Evolutionary conservation across 345 rosid genomes (phyloP).

Genomic region (Capsella bursapastoris): DNA sequence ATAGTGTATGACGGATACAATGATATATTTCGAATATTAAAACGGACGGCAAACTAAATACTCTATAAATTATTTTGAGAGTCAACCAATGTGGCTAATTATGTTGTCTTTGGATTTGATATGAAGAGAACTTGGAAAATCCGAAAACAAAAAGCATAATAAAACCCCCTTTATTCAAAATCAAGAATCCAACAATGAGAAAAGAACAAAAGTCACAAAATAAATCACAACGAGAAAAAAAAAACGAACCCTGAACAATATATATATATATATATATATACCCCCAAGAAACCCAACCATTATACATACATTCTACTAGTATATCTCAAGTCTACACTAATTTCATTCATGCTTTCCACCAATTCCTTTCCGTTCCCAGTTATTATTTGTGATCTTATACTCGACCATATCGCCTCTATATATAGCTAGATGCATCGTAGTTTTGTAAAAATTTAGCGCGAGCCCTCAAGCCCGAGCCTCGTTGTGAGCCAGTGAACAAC

Average conservation of each 20-base stretch:
- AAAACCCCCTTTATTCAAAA: slow-evolving; percentile 27
- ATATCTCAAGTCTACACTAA: slow-evolving; percentile 42
- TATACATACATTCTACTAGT: slow-evolving; percentile 27
- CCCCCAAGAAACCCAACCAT: slow-evolving; percentile 31
- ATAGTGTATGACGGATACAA: too few relatives aligned
- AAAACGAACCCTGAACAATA: slow-evolving; percentile 29
- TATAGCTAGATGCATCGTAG: slow-evolving; percentile 27
- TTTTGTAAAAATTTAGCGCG: slow-evolving; percentile 39
- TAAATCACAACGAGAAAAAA: slow-evolving; percentile 26
- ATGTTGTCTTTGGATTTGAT: too few relatives aligned
- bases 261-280: slow-evolving; percentile 14
- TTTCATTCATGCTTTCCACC: background rate
- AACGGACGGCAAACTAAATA: too few relatives aligned
- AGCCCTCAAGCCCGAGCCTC: slow-evolving; percentile 79
- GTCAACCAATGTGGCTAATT: too few relatives aligned
- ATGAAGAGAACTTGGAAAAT: background rate
- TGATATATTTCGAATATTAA: too few relatives aligned
- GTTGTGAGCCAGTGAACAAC: slow-evolving; percentile 75
- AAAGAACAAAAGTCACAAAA: slow-evolving; percentile 38
- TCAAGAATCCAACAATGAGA: slow-evolving; percentile 35
- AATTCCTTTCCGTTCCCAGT: background rate
- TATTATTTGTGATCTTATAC: slow-evolving; percentile 21
- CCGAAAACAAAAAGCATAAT: background rate
- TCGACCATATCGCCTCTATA: slow-evolving; percentile 18
- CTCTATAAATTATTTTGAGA: too few relatives aligned